Evolutionary conservation across 306 rosid species (phyloP).

Genomic region (Vigna angularis): DNA sequence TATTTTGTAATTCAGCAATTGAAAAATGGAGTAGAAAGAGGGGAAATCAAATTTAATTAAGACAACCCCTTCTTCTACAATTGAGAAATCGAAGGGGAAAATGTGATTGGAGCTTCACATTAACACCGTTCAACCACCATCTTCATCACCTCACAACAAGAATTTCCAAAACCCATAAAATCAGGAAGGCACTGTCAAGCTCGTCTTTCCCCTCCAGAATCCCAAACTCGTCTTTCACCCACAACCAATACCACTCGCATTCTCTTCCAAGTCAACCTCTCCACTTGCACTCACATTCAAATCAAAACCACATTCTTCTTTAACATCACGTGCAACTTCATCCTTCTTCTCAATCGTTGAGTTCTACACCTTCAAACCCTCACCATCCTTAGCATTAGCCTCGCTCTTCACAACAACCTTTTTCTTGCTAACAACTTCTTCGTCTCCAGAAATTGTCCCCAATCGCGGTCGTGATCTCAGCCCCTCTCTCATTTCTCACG

Average conservation of each 20-base stretch:
- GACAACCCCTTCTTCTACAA: no score
- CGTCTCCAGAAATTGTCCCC: slow-evolving; percentile 39
- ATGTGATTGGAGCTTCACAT: no score
- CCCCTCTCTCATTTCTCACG: slow-evolving; percentile 73
- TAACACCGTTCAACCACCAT: no score
- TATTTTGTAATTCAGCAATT: no score
- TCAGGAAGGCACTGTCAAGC: no score
- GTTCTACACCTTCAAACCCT: slow-evolving; percentile 35
- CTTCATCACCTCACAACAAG: no score
- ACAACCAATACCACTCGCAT: slow-evolving; percentile 45
- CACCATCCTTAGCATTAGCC: slow-evolving; percentile 43
- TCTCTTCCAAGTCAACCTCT: slow-evolving; percentile 50
- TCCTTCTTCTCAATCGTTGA: slow-evolving; percentile 45
- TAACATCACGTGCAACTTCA: slow-evolving; percentile 17
- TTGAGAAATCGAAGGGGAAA: no score
- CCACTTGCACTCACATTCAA: slow-evolving; percentile 40
- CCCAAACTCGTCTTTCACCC: no score
- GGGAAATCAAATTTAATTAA: no score
- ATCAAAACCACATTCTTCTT: slow-evolving; percentile 49
- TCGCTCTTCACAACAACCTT: slow-evolving; percentile 36
- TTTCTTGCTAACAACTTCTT: slow-evolving; percentile 36
- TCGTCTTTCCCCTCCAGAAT: no score
- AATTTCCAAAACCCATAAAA: no score
- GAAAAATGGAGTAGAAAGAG: no score
- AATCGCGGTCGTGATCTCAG: slow-evolving; percentile 61